These are phyloP conservation scores for Dittrichia graveolens DNA, from an alignment of 129 eudicot species.

Conservation along the genomic window DNA sequence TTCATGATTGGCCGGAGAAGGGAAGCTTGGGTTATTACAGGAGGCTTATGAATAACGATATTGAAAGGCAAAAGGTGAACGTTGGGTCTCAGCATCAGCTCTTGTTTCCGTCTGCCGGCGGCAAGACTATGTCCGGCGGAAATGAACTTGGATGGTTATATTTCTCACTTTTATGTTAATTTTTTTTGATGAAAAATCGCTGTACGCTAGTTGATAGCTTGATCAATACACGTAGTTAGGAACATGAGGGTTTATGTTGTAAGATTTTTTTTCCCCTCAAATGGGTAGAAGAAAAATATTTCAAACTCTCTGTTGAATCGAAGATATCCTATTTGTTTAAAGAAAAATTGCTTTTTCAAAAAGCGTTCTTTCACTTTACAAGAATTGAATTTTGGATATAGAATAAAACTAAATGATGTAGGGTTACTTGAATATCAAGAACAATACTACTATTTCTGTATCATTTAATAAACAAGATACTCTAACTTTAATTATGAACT, in stretches of 20 bases:
- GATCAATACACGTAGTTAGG: slow-evolving; percentile 5
- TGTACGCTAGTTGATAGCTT: not conserved
- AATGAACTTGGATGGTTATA: slow-evolving; percentile 90
- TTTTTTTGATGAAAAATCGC: not conserved
- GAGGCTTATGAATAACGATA: slow-evolving; percentile 53
- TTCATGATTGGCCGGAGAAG: slow-evolving; percentile 47
- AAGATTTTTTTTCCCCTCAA: too few relatives aligned
- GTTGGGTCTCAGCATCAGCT: slow-evolving; percentile 52
- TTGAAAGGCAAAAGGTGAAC: slow-evolving; percentile 73
- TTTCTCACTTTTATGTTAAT: slow-evolving; percentile 19
- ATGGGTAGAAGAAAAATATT: too few relatives aligned
- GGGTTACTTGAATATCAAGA: slow-evolving; percentile 16
- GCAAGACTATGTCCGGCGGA: slow-evolving; percentile 67
- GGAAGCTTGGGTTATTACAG: slow-evolving; percentile 57
- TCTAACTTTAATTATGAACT: not conserved
- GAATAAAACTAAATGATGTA: slow-evolving; percentile 14
- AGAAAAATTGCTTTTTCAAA: slow-evolving; percentile 14
- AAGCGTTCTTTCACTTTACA: slow-evolving; percentile 1
- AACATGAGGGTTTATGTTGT: not conserved
- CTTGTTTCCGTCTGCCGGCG: slow-evolving; percentile 72
- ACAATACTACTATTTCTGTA: slow-evolving; percentile 12
- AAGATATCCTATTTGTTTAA: slow-evolving; percentile 11
- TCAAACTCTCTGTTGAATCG: not conserved
- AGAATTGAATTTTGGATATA: not conserved
- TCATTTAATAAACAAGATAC: not conserved